These are phyloP conservation scores for Aspergillus carbonarius DNA, from an alignment of 2,329 filamentous ascomycete genomes.

Conservation along the genomic window DNA sequence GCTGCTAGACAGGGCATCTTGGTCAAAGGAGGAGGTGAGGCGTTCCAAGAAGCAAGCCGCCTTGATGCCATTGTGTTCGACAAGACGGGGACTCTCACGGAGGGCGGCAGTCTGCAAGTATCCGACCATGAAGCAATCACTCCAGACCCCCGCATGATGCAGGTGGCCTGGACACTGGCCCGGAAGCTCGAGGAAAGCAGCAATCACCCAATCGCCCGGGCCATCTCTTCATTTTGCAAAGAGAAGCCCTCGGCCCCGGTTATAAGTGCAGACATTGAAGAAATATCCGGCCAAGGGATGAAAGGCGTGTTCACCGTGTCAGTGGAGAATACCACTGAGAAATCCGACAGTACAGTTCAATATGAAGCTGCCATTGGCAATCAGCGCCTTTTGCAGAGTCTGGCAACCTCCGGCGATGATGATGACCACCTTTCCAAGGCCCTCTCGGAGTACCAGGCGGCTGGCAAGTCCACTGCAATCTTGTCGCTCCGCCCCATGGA, in stretches of 20 bases:
- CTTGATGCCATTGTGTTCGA: conserved; percentile 81
- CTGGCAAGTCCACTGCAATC: conserved; percentile 47
- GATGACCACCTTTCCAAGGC: conserved; percentile 34
- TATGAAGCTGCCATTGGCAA: conserved; percentile 59
- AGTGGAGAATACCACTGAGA: conserved; percentile 11
- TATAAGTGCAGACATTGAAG: conserved; percentile 46
- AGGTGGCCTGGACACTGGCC: conserved; percentile 47
- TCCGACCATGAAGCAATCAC: conserved; percentile 50
- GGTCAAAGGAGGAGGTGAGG: conserved; percentile 80
- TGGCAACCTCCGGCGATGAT: conserved; percentile 32
- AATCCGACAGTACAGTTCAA: conserved; percentile 19
- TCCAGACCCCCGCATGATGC: conserved; percentile 32
- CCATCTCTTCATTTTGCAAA: conserved; percentile 52
- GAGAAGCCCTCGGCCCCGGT: conserved; percentile 26
- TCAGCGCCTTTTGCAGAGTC: conserved; percentile 49
- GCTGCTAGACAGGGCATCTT: conserved; percentile 78
- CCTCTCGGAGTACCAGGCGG: conserved; percentile 41
- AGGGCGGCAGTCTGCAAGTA: conserved; percentile 59
- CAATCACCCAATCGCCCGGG: conserved; percentile 59
- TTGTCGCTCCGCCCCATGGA: conserved; percentile 35
- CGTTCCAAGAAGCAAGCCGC: conserved; percentile 78
- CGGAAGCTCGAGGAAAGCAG: conserved; percentile 58
- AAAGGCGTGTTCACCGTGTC: conserved; percentile 50
- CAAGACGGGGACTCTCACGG: conserved; percentile 81
- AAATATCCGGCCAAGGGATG: conserved; percentile 59